Conservation (phyloP, 148 eudicot genomes). For the Diospyros kaki region DNA sequence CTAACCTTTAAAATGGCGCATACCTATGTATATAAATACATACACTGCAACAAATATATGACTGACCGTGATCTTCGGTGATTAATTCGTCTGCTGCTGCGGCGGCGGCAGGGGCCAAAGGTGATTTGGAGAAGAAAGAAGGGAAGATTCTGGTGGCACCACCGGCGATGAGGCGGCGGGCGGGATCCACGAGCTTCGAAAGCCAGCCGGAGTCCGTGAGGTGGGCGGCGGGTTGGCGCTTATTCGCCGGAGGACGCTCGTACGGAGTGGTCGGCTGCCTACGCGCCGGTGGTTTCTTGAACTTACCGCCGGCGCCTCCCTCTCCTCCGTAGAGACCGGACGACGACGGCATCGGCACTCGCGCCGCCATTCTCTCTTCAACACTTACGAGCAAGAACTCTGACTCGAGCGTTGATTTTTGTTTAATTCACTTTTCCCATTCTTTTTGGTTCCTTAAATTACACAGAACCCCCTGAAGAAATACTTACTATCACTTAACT, state of each 20-base stretch:
- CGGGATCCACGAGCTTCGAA: conserved; percentile 62
- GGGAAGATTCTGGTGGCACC: conserved; percentile 60
- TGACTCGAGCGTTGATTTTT: no score
- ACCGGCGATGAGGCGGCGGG: conserved; percentile 52
- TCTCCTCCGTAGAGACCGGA: conserved; percentile 25
- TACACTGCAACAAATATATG: not conserved
- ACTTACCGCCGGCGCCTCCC: conserved; percentile 62
- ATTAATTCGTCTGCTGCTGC: no score
- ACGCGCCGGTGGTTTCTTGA: conserved; percentile 33
- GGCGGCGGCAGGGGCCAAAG: conserved; percentile 10
- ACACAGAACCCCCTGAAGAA: no score
- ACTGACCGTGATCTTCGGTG: conserved; percentile 25
- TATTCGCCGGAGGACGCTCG: conserved; percentile 42
- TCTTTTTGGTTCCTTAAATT: no score
- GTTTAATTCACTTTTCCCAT: no score
- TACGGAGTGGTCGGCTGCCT: conserved; percentile 56
- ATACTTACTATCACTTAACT: no score
- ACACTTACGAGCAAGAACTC: no score
- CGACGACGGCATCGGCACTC: conserved; percentile 25
- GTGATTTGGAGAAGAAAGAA: conserved; percentile 38
- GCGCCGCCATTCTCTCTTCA: conserved; percentile 20
- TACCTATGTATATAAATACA: not conserved
- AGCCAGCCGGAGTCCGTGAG: conserved; percentile 41
- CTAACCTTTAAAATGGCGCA: not conserved
- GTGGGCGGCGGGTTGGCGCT: conserved; percentile 9